Evolutionary conservation across 768 basidiomycete species (phyloP).

Genomic region (Mycena capillaripes): DNA sequence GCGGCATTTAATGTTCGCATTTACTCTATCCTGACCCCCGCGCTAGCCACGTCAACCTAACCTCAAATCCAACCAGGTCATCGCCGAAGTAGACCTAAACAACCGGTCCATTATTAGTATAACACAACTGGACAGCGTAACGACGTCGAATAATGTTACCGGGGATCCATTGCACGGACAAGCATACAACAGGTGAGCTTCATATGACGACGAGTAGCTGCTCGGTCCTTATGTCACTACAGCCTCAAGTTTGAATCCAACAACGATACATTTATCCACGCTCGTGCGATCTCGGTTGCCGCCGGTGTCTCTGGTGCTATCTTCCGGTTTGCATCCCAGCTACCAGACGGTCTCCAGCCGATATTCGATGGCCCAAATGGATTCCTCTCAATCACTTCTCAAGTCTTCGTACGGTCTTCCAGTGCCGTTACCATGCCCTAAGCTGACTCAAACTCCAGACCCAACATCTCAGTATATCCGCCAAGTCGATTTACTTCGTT

Average conservation of each 20-base stretch:
- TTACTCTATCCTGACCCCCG: too few relatives aligned
- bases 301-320: constrained; percentile 72
- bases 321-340: constrained; percentile 63
- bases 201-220: neutral
- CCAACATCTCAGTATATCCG: constrained; percentile 68
- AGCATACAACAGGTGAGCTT: constrained; percentile 71
- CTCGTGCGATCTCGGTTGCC: constrained; percentile 62
- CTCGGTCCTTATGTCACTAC: neutral
- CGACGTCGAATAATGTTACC: constrained; percentile 66
- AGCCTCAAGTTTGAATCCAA: constrained; percentile 31
- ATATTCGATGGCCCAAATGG: constrained; percentile 64
- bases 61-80: too few relatives aligned
- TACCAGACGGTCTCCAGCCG: constrained; percentile 55
- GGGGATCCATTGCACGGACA: constrained; percentile 58
- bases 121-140: constrained; percentile 44
- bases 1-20: constrained; percentile 52
- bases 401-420: constrained; percentile 61
- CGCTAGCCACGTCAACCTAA: too few relatives aligned
- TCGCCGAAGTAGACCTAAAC: too few relatives aligned
- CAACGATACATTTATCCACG: constrained; percentile 61
- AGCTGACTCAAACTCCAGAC: constrained; percentile 52
- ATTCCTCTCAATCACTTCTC: constrained; percentile 64
- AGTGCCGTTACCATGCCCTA: neutral
- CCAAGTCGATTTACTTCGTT: constrained; percentile 72
- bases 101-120: too few relatives aligned